Conservation (phyloP, 2,329 filamentous ascomycete genomes). For the Calonectria pseudoturangicola region DNA sequence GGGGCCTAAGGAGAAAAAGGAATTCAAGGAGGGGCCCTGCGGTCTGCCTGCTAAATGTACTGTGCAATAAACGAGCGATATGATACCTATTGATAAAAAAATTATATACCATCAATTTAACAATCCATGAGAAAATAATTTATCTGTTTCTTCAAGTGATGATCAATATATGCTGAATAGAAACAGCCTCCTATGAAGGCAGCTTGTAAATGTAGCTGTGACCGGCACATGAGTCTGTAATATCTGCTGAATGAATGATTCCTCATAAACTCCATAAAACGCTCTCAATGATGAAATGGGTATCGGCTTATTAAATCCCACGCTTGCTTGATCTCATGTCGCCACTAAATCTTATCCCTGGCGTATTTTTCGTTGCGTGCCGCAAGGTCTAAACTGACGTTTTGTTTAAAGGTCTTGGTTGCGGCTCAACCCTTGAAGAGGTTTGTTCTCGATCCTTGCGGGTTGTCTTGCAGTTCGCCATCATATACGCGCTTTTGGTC, state of each 20-base stretch:
- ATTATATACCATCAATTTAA: conserved; percentile 39
- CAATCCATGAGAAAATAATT: conserved; percentile 27
- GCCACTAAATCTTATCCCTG: neutral
- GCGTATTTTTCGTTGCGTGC: neutral
- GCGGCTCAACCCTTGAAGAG: conserved; percentile 59
- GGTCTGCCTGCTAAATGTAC: conserved; percentile 85
- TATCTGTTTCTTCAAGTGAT: neutral
- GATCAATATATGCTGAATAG: neutral
- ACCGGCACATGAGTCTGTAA: conserved; percentile 13
- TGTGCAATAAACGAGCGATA: conserved; percentile 71
- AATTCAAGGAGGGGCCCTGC: conserved; percentile 81
- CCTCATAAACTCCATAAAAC: conserved; percentile 6
- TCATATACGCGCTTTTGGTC: conserved; percentile 61
- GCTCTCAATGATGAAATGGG: conserved; percentile 5
- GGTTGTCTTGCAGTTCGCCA: conserved; percentile 62
- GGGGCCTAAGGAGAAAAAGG: conserved; percentile 59
- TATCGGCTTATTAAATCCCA: conserved; percentile 24
- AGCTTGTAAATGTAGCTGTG: neutral
- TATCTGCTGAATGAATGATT: conserved; percentile 14
- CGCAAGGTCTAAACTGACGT: neutral
- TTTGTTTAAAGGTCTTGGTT: conserved; percentile 46
- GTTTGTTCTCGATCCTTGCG: conserved; percentile 60
- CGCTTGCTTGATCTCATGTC: neutral
- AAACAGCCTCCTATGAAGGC: neutral
- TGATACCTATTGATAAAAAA: conserved; percentile 44